A percentile compares a stretch with the other conserved stretches of the same genome.
phyloP scores from a whole-genome alignment of 345 rosid species.

The Gossypium arboreum region DNA sequence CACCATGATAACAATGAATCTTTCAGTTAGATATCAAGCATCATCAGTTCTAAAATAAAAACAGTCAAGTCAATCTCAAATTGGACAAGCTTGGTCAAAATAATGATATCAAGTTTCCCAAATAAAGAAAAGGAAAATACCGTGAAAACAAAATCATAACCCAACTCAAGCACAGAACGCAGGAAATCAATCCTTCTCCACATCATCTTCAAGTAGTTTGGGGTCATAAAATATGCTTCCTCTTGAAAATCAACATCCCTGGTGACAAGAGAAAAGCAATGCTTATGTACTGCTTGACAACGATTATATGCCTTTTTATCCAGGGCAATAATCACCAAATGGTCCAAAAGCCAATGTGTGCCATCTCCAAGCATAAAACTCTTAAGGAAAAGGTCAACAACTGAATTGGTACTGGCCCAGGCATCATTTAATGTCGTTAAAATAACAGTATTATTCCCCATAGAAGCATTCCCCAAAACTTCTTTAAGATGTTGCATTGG shows the following conservation, averaged over 20 bases:
- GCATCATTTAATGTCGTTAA: slow-evolving; percentile 82
- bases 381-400: slow-evolving; percentile 69
- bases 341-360: slow-evolving; percentile 58
- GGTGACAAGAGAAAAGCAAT: slow-evolving; percentile 68
- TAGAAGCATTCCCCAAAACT: slow-evolving; percentile 59
- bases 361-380: slow-evolving; percentile 67
- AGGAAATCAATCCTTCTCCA: slow-evolving; percentile 88
- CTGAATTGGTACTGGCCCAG: slow-evolving; percentile 67
- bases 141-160: slow-evolving; percentile 84
- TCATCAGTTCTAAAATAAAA: slow-evolving; percentile 1
- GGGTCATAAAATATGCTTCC: slow-evolving; percentile 88
- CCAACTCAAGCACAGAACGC: slow-evolving; percentile 73
- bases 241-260: slow-evolving; percentile 61
- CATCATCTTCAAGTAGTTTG: slow-evolving; percentile 81
- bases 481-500: slow-evolving; percentile 44
- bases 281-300: slow-evolving; percentile 51
- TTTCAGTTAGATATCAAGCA: background rate
- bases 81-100: background rate
- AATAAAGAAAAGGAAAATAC: slow-evolving; percentile 32
- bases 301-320: slow-evolving; percentile 65
- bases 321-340: slow-evolving; percentile 68
- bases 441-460: slow-evolving; percentile 55
- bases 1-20: background rate
- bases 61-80: background rate
- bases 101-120: background rate